Percentiles rank a stretch among this genome's conserved stretches.
phyloP scores from a whole-genome alignment of 208 protist species.

The Leishmania gerbilli region DNA sequence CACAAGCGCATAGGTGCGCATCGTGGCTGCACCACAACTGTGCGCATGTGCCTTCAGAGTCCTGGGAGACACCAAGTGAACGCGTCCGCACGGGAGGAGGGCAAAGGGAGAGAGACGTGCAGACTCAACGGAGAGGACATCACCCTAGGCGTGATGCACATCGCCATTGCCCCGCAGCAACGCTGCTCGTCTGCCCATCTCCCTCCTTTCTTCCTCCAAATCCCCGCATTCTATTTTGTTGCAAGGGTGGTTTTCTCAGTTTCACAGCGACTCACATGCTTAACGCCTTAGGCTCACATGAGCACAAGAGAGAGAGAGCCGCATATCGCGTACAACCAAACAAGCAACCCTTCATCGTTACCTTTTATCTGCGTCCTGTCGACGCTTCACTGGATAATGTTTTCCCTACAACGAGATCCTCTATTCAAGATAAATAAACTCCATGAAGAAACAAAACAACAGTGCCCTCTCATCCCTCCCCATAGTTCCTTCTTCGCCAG shows the following conservation, averaged over 20 bases:
- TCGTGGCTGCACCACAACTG: neutral
- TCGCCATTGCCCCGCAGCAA: too few species aligned
- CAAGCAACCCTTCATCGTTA: neutral
- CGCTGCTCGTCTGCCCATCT: neutral
- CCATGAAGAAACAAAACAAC: neutral
- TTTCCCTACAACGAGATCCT: constrained; percentile 1
- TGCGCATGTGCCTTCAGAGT: neutral
- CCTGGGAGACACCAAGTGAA: neutral
- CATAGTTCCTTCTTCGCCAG: neutral
- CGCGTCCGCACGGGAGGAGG: neutral
- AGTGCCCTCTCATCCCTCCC: neutral
- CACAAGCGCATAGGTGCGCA: neutral
- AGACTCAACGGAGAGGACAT: neutral
- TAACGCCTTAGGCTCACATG: neutral
- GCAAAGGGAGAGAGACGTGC: neutral
- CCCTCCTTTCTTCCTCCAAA: neutral
- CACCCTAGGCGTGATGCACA: neutral
- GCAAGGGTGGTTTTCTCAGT: neutral
- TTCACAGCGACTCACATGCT: neutral
- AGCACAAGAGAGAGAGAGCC: neutral
- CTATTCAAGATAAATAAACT: neutral
- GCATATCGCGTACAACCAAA: neutral
- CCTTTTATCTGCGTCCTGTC: neutral
- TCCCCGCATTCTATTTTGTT: neutral
- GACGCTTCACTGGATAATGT: neutral